Percentiles rank a stretch among this genome's conserved stretches.
phyloP scores from a whole-genome alignment of 257 asterid genomes.

The Rubia yunnanensis region DNA sequence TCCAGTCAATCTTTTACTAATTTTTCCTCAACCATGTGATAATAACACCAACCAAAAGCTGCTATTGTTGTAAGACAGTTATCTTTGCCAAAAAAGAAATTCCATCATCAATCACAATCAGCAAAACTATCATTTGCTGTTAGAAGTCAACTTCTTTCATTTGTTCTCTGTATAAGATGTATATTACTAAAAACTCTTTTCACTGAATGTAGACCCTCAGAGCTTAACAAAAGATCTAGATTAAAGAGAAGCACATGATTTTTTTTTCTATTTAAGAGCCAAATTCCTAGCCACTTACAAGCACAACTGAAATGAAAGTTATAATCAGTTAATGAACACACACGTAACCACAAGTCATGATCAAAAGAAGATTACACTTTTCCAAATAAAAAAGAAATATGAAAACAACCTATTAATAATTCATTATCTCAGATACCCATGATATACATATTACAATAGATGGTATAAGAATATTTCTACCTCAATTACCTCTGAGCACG shows the following conservation, averaged over 20 bases:
- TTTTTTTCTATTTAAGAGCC: background rate
- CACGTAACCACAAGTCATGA: background rate
- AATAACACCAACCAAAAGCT: background rate
- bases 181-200: background rate
- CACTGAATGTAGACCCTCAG: background rate
- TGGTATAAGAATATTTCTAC: slow-evolving; percentile 18
- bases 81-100: background rate
- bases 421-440: background rate
- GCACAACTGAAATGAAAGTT: background rate
- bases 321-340: background rate
- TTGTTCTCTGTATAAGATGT: background rate
- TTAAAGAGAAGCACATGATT: background rate
- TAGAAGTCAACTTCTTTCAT: background rate
- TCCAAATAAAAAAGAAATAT: background rate
- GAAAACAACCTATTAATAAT: background rate
- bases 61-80: background rate
- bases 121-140: background rate
- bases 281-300: background rate
- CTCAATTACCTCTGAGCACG: slow-evolving; percentile 91
- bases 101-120: slow-evolving; percentile 1
- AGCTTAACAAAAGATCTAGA: too few relatives aligned
- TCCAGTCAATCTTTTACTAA: background rate
- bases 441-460: background rate
- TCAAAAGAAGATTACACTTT: background rate
- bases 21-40: too few relatives aligned